Base-by-base conservation (phyloP, 371 early-diverging fungal genomes). In the Massospora cicadina region DNA sequence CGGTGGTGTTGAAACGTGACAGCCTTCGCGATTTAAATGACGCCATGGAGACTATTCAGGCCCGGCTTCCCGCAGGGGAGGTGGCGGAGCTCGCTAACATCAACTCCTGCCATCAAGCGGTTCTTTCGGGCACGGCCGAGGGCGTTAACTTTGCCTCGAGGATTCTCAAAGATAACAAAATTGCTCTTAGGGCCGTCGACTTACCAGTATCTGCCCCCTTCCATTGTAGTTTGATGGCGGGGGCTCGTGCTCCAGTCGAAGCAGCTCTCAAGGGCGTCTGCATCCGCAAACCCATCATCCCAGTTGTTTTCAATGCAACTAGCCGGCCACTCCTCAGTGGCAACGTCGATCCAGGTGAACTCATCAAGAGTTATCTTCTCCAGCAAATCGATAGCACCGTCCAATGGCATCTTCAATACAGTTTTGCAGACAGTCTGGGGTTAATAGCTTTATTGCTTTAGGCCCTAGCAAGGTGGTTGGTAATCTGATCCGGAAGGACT, bases 191-290 rank as follows among this genome's bases (percentile, higher is more conserved):
- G 56, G 88, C 93, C 1, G 81, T 94, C 1, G 85, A 87, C 58
- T 71, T 96, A 43, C 93, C 94, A 1, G 97, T 96, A 1, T 93
- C 93, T 1, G 97, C 93, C 10, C 97, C 95, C 1, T 96, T 96
- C 69, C 97, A 96, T 73, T 92, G 93, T 71, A 77, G 78, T 24
- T 71, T 96, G 62, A 90, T 96, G 91, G 72, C 77, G 33, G 87
- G 90, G 17, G 95, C 95, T 1, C 86, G 88, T 0, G 79, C 81
- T 33, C 79, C 69, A 10, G 84, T 96, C 83, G 76, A 76, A 56
- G 75, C 79, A 17, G 87, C 85, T 1, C 75, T 96, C 27, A 78
- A 74, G 23, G 73, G 71, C 5, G 76, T 85, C 24, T 70, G 76
- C 10, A 88, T 90, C 32, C 53, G 73, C 43, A 67, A 75, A 55